Conservation (phyloP, 2,329 filamentous ascomycete species). For the Arthrobotrys conoides region DNA sequence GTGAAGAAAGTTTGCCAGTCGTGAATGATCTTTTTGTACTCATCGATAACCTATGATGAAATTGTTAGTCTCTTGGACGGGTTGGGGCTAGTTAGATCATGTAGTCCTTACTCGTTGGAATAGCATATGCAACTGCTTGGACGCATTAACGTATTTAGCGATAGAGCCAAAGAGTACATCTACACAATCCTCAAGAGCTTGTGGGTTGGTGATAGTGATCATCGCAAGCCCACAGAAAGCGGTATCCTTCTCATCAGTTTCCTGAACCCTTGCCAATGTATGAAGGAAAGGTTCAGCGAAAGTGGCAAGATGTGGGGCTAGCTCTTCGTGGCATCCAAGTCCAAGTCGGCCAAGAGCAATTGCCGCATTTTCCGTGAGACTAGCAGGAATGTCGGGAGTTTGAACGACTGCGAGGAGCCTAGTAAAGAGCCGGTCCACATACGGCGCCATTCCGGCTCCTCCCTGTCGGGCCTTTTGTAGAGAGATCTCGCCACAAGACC, state of each 20-base stretch:
- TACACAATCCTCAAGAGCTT: slow-evolving; percentile 89
- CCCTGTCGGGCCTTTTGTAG: slow-evolving; percentile 77
- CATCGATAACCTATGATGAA: slow-evolving; percentile 36
- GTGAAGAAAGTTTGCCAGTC: slow-evolving; percentile 29
- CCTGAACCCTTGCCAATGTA: slow-evolving; percentile 85
- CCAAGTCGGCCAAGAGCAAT: slow-evolving; percentile 92
- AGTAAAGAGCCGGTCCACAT: slow-evolving; percentile 81
- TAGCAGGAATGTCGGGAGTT: slow-evolving; percentile 86
- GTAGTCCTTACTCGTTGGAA: slow-evolving; percentile 79
- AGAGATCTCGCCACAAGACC: slow-evolving; percentile 93
- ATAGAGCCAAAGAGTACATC: slow-evolving; percentile 87
- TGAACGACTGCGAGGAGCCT: slow-evolving; percentile 85
- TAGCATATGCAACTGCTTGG: slow-evolving; percentile 77
- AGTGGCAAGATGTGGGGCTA: slow-evolving; percentile 82
- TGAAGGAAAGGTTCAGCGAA: slow-evolving; percentile 87
- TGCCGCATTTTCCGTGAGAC: slow-evolving; percentile 92
- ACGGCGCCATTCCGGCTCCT: slow-evolving; percentile 77
- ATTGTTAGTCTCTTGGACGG: slow-evolving; percentile 20
- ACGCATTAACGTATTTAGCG: slow-evolving; percentile 80
- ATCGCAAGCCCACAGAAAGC: slow-evolving; percentile 92
- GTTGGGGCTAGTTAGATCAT: not conserved
- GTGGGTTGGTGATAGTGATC: slow-evolving; percentile 86
- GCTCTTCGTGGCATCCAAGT: slow-evolving; percentile 79
- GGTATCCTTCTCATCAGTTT: slow-evolving; percentile 93
- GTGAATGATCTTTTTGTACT: slow-evolving; percentile 18